A percentile compares a stretch with the other conserved stretches of the same genome.
Conservation (phyloP, 2,329 filamentous ascomycete species). For the Aspergillus pseudoglaucus region DNA sequence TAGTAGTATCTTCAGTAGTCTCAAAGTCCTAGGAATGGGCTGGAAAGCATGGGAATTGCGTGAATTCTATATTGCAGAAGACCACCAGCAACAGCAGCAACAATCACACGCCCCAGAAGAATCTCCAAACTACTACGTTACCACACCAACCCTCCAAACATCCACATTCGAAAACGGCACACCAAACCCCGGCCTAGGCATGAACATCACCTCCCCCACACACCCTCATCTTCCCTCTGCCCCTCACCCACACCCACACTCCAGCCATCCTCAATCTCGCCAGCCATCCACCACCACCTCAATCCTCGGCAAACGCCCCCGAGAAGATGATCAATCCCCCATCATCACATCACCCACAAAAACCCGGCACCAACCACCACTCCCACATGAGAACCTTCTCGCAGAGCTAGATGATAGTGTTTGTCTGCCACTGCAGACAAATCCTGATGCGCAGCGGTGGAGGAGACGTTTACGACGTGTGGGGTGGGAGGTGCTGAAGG, state of each 20-base stretch:
- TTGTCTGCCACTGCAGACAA: slow-evolving; percentile 5
- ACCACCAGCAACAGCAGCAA: not conserved
- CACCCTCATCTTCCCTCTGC: not conserved
- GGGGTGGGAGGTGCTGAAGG: slow-evolving; percentile 34
- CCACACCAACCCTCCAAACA: not conserved
- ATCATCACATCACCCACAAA: not conserved
- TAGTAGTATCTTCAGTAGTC: slow-evolving; percentile 22
- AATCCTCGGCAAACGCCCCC: not conserved
- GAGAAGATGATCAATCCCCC: not conserved
- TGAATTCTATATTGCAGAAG: slow-evolving; percentile 28
- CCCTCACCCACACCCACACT: not conserved
- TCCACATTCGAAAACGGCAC: too few species aligned
- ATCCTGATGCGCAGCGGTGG: slow-evolving; percentile 20
- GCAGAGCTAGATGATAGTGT: slow-evolving; percentile 5
- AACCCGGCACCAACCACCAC: too few species aligned
- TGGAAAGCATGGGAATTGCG: slow-evolving; percentile 34
- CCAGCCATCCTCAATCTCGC: not conserved
- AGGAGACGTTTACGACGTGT: slow-evolving; percentile 30
- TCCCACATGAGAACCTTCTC: not conserved
- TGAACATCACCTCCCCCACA: not conserved
- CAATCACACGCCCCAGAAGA: not conserved
- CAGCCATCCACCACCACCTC: not conserved
- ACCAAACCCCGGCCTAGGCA: not conserved
- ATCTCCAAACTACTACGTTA: not conserved
- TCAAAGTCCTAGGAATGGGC: slow-evolving; percentile 33